Evolutionary conservation across 2,329 filamentous ascomycete species (phyloP), one percentile per base, ranked within the genome.

Genomic region (Botrytis fabae): DNA sequence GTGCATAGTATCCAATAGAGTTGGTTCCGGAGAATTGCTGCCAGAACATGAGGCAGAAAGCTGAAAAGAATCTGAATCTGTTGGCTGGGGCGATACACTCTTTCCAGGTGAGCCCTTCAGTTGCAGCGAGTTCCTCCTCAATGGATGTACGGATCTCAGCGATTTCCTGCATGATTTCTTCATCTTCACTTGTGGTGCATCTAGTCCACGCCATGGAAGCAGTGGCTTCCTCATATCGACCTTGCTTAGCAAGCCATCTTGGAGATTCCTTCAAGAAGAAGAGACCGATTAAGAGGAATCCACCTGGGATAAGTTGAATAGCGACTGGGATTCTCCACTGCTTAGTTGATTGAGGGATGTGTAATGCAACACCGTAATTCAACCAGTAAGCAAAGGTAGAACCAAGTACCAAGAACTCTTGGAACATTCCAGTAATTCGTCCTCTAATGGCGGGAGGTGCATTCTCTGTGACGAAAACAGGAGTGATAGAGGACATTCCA

Each of bases 111-210:
- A 90, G 84, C 4, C 91, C 91, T 82, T 87, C 86, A 40, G 88
- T 92, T 0, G 91, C 91, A 80, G 93, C 91, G 65, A 91, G 85
- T 80, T 95, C 92, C 28, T 91, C 88, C 75, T 92, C 88, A 75
- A 93, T 88, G 38, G 90, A 86, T 32, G 85, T 84, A 75, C 88
- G 87, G 80, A 95, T 93, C 73, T 85, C 86, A 69, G 84, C 84
- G 72, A 92, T 87, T 80, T 95, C 91, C 5, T 84, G 81, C 0
- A 86, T 78, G 16, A 93, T 83, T 12, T 79, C 77, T 25, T 78
- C 91, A 91, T 28, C 88, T 84, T 78, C 90, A 84, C 70, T 74
- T 20, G 88, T 78, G 42, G 92, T 86, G 40, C 88, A 82, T 59
- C 92, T 90, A 28, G 93, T 83, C 32, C 83, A 84, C 0, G 85